Percentiles rank a stretch among this genome's conserved stretches.
Evolutionary conservation across 164 flowering plant genomes (phyloP).

Genomic region (Tetracentron sinense): DNA sequence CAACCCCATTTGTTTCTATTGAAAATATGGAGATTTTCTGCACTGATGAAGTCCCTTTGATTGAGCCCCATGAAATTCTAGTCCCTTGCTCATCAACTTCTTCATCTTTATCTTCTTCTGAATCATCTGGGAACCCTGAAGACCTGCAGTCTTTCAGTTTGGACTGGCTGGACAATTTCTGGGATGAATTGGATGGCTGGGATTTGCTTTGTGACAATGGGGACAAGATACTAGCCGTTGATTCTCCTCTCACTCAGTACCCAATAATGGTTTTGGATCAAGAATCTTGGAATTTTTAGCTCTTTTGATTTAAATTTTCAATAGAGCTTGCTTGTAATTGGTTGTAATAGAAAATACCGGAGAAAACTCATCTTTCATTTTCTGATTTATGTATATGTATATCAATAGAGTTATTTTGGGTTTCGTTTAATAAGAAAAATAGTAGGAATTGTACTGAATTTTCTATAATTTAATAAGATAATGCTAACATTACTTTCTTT

Average conservation of each 20-base stretch:
- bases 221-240: constrained; percentile 21
- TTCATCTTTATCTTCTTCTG: constrained; percentile 24
- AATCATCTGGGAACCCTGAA: constrained; percentile 14
- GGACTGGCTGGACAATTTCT: constrained; percentile 40
- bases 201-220: constrained; percentile 35
- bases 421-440: no score
- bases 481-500: no score
- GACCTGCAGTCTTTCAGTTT: constrained; percentile 30
- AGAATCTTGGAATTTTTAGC: constrained; percentile 45
- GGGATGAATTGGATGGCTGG: constrained; percentile 53
- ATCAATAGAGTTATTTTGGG: no score
- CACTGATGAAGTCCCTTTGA: constrained; percentile 64
- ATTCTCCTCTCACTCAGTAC: constrained; percentile 21
- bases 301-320: constrained; percentile 21
- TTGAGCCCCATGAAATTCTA: constrained; percentile 56
- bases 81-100: constrained; percentile 35
- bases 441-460: no score
- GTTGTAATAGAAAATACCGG: background rate
- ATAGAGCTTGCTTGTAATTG: constrained; percentile 11
- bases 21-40: constrained; percentile 33
- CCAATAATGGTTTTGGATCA: constrained; percentile 29
- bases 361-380: constrained; percentile 4
- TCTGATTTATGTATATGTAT: background rate
- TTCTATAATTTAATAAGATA: no score
- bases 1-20: constrained; percentile 12